Evolutionary conservation across 805 yeast species (phyloP).

Genomic region (Maudiozyma turicensis): DNA sequence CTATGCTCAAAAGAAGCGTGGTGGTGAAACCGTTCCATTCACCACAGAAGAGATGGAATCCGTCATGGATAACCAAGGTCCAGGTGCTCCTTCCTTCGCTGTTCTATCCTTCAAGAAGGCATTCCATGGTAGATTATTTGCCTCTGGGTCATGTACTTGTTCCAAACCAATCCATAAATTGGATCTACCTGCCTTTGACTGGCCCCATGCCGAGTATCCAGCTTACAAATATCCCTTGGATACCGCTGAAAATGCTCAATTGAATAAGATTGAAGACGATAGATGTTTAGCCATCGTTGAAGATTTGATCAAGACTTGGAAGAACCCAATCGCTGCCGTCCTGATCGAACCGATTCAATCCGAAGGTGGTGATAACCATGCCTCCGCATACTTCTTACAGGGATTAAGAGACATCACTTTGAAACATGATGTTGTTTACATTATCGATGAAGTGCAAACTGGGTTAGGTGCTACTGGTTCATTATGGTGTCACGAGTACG

Average conservation of each 20-base stretch:
- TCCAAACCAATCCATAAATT: constrained; percentile 93
- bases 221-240: constrained; percentile 75
- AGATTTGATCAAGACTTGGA: constrained; percentile 55
- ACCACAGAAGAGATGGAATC: constrained; percentile 58
- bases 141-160: constrained; percentile 82
- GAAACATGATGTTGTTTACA: constrained; percentile 48
- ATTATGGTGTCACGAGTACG: constrained; percentile 67
- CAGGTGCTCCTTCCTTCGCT: constrained; percentile 83
- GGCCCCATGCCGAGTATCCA: constrained; percentile 97
- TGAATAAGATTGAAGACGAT: constrained; percentile 68
- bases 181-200: constrained; percentile 84
- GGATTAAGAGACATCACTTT: constrained; percentile 50
- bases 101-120: constrained; percentile 79
- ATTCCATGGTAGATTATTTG: constrained; percentile 93
- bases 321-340: constrained; percentile 74
- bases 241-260: constrained; percentile 47
- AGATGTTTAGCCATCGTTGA: constrained; percentile 75
- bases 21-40: constrained; percentile 53
- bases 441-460: constrained; percentile 66
- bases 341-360: constrained; percentile 82
- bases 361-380: constrained; percentile 73
- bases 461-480: constrained; percentile 69
- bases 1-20: constrained; percentile 49
- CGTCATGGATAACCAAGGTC: constrained; percentile 73
- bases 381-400: constrained; percentile 51